Evolutionary conservation across 305 asterid genomes (phyloP), one percentile per base, ranked within the genome.

Genomic region (Nicotiana rustica): DNA sequence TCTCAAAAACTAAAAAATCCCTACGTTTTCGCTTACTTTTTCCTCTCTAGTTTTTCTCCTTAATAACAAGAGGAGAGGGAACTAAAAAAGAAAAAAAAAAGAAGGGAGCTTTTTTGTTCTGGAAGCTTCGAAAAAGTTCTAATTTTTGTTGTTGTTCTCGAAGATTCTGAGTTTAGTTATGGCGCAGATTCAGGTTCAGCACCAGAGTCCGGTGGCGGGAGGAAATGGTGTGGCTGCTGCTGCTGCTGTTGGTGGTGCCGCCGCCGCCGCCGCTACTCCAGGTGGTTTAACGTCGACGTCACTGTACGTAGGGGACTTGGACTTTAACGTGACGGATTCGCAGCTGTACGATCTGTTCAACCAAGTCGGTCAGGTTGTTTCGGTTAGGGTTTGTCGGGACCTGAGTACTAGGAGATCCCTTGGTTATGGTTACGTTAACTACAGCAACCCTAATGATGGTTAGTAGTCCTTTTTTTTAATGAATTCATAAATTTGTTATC

Each of bases 371-470:
- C 87, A 77, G 81, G 87, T 85, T 55, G 85, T 85, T 19, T 85
- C 87, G 1, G 87, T 85, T 47, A 83, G 86, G 84, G 82, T 85
- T 14, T 85, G 86, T 83, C 60, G 89, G 25, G 88, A 87, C 33
- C 38, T 81, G 36, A 85, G 81, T 75, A 75, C 86, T 55, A 67
- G 85, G 49, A 81, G 86, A 21, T 85, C 86, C 71, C 88, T 87
- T 41, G 89, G 86, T n/a, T 84, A 87, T 80, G 87, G 89, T n/a
- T 84, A 84, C 29, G 87, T 86, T 36, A 84, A 86, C 83, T 86
- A 64, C 52, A 84, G 66, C 79, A 82, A 25, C 36, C 79, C 88
- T 18, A 78, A 62, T 29, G 89, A 87, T 84, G 89, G 89, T 86
- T 21, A 78, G 87, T 82, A 12, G 44, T 25, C 47, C 10, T 62